Base-by-base conservation (phyloP, 768 basidiomycete species). In the Tricholoma terreum region DNA sequence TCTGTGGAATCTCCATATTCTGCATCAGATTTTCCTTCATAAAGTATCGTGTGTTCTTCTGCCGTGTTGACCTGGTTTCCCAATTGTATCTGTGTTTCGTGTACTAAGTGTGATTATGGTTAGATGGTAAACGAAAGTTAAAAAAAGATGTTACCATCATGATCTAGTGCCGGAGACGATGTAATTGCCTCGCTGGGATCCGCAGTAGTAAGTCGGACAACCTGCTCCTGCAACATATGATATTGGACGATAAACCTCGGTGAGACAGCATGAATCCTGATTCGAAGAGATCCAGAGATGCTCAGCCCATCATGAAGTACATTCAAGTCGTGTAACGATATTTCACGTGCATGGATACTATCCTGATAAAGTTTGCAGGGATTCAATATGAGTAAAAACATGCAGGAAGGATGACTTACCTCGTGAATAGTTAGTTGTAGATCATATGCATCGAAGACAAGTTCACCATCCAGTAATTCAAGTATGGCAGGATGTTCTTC, bases 231-330 rank as follows among this genome's bases (percentile, higher is more conserved):
- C 38, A 90, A 75, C 34, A 76, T 65, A 55, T 83, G 84, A 65
- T 86, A 90, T 48, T 85, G 85, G 27, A 78, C 70, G 40, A 87
- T 86, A 60, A 90, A 90, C 49, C 89, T 80, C 33, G 88, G 84
- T 0, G 69, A 59, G 30, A 69, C 62, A 8, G 75, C 64, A 50
- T 75, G 79, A 45, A 90, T 69, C 52, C 75, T 77, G 43, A 89
- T 73, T 40, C 85, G 84, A 50, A 90, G 77, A 6, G 85, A 85
- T 30, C 89, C 89, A 62, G 72, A 59, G 56, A 86, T 69, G 60
- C 80, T 80, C 65, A 82, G 80, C 57, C 80, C 84, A 64, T 89
- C 87, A 65, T 90, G 87, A 30, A 90, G 69, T 43, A 84, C 75
- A 67, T 86, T 85, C 46, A 90, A 74, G 65, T 90, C 88, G 66